Base-by-base conservation (phyloP, 2,329 filamentous ascomycete species). In the Mollisia scopiformis region DNA sequence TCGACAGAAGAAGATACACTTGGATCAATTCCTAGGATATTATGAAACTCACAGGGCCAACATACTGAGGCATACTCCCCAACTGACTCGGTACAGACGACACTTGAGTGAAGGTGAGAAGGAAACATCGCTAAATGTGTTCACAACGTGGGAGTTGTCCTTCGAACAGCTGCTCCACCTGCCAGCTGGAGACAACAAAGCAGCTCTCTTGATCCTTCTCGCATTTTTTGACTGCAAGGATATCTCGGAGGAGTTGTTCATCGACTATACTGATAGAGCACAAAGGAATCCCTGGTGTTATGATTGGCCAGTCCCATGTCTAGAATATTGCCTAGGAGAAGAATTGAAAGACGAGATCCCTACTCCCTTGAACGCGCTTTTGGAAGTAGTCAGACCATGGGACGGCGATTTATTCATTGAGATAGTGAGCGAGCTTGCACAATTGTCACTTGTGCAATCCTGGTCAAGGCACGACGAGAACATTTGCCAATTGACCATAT, bases 141-240 rank as follows among this genome's bases (percentile, higher is more conserved):
- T 70, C 37, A 71, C 67, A 1, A 71, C 66, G 1, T 72, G 68
- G 69, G 70, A 71, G 41, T 58, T 71, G 5, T 70, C 70, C 0
- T 69, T 70, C 23, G 56, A 64, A 14, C 59, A 61, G 28, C 39
- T 67, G 8, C 54, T 59, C 16, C 31, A 28, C 7, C 16, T 23
- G 6, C 33, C 49, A 11, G 30, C 55, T 2, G 35, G 54, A 11
- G 63, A 50, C 0, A 51, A 37, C 1, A 60, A 59, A 57, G 41
- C 43, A 1, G 51, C 52, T 19, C 30, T 72, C 6, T 47, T 72
- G 14, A 66, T 63, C 1, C 52, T 72, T 1, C 66, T 68, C 55
- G 65, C 68, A 5, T 72, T 71, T 46, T 62, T 71, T 19, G 46
- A 69, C 33, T 41, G 37, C 39, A 58, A 64, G 33, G 62, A 68